phyloP scores from a whole-genome alignment of 2,329 filamentous ascomycete genomes.

The Magnaporthales sp. region DNA sequence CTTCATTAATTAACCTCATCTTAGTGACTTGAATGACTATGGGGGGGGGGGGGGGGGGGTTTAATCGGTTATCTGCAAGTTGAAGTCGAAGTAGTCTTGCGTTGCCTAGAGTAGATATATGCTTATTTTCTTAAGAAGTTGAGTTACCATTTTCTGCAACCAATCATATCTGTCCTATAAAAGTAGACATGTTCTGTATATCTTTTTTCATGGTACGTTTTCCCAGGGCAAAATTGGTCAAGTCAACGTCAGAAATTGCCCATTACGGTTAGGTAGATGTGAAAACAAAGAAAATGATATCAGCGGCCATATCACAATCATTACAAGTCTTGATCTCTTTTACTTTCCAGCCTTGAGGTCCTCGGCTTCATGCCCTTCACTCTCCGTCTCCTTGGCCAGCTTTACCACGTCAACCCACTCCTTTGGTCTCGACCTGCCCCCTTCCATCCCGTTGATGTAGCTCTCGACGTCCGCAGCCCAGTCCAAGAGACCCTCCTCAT shows the following conservation, averaged over 20 bases:
- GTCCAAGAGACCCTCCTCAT: constrained; percentile 52
- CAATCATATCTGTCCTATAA: not conserved
- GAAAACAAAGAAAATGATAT: not conserved
- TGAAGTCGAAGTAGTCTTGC: not conserved
- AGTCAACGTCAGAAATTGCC: not conserved
- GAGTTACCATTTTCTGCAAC: not conserved
- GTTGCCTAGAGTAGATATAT: not conserved
- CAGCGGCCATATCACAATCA: not conserved
- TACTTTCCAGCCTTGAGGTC: not conserved
- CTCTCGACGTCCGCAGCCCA: constrained; percentile 50
- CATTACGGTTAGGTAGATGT: not conserved
- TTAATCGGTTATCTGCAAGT: no score
- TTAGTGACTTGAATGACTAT: no score
- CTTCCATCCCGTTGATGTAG: constrained; percentile 36
- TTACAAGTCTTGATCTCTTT: not conserved
- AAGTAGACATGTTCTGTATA: not conserved
- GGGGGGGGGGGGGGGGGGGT: no score
- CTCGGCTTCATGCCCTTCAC: not conserved
- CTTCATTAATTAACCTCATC: no score
- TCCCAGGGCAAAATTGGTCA: not conserved
- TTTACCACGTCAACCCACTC: constrained; percentile 51
- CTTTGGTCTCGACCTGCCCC: constrained; percentile 39
- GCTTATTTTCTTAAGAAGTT: not conserved
- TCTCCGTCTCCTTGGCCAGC: constrained; percentile 19
- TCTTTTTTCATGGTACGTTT: not conserved